Base-by-base conservation (phyloP, 345 rosid species). In the Sonneratia caseolaris region DNA sequence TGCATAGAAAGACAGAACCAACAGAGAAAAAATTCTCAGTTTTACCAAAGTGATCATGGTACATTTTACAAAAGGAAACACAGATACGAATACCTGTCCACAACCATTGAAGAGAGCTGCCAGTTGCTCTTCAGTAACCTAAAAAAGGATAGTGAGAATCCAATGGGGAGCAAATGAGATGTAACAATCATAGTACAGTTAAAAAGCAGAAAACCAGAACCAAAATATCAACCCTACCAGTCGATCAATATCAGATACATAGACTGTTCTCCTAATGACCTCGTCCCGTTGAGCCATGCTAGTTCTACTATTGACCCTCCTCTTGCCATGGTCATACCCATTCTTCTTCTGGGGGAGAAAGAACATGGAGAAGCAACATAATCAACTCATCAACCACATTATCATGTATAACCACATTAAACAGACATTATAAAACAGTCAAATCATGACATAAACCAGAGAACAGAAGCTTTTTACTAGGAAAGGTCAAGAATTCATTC, bases 71-170 rank as follows among this genome's bases (percentile, higher is more conserved):
- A 49, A 18, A 27, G 32, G 37, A 35, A 27, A 11, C 66, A 69
- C 38, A 59, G n/a, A 59, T 19, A 70, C 18, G 36, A 38, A 22
- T 77, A 92, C 99, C 84, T 85, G 91, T 70, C 99, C 99, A 70
- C 89, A 92, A 36, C 79, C 78, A 64, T 82, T 81, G 82, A 95
- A 95, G 67, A 94, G 91, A 71, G 87, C 85, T 1, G 99, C 99
- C 76, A 95, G 92, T 75, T 88, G 93, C 84, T 90, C 97, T 79
- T 95, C 97, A 43, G 99, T 95, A 48, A 89, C 97, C 97, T 87
- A 64, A 56, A 70, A 18, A 32, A 62, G 70, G 49, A 75, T 64
- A 70, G 18, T 27, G 38, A 70, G 59, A 37, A 70, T 53, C 4
- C 37, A 4, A 62, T 61, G 1, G 66, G 18, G 2, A 22, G 27